Base-by-base conservation (phyloP, 805 yeast species). In the Ogataea ramenticola region DNA sequence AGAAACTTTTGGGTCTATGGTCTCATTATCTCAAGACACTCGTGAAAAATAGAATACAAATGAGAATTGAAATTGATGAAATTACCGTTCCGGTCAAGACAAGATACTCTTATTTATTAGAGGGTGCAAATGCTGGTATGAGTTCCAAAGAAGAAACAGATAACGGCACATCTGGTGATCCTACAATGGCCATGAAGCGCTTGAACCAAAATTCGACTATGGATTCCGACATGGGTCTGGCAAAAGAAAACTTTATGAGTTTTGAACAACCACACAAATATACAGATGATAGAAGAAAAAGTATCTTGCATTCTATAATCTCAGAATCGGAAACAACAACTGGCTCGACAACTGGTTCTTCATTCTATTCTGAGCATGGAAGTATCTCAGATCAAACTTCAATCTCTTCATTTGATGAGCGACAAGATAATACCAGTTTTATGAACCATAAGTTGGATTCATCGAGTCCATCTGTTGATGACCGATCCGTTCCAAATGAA, bases 41-140 rank as follows among this genome's bases (percentile, higher is more conserved):
- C 12, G 47, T 62, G 17, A 47, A 47, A 20, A 55, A 52, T 37
- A 53, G 66, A 33, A 53, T 62, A 29, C 55, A 50, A 33, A 53
- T 62, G 49, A 58, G 60, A 24, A 30, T 61, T 12, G 64, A 59
- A 36, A 45, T 61, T 33, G 46, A 45, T 15, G 46, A 46, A 20
- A 20, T 34, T 10, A 38, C 46, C 1, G 45, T 39, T n/a, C 34
- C 45, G 43, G 29, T 38, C 17, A 34, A 12, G 19, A 34, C 37
- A 11, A 34, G 37, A 20, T 19, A 34, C 17, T 34, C 37, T 4
- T 34, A 34, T 17, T 34, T 34, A 34, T 34, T 34, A 17, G 24
- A 19, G 22, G 19, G 43, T 36, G 41, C 46, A 21, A 33, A 38
- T 20, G n/a, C n/a, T n/a, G n/a, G n/a, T n/a, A n/a, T n/a, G n/a